A percentile compares a stretch with the other conserved stretches of the same genome.
Conservation (phyloP, 441 rosid genomes). For the Gossypium gossypioides region DNA sequence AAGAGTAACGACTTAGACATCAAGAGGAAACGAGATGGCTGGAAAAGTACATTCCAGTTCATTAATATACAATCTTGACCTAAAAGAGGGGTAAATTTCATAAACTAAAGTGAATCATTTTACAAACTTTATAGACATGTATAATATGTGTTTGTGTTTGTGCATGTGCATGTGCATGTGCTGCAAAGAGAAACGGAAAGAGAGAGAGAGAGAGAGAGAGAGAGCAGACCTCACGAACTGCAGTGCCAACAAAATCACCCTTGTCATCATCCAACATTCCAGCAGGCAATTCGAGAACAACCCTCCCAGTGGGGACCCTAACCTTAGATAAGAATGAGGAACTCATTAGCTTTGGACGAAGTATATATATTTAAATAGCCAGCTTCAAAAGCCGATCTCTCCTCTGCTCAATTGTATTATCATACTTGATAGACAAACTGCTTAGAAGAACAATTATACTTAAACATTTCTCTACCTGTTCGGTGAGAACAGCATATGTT, state of each 20-base stretch:
- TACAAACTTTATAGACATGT: too few species aligned
- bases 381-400: slow-evolving; percentile 3
- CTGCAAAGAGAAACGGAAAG: background rate
- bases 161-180: background rate
- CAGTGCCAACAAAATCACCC: slow-evolving; percentile 82
- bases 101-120: background rate
- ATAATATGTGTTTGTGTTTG: background rate
- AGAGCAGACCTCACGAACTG: slow-evolving; percentile 71
- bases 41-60: background rate
- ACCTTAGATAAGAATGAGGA: slow-evolving; percentile 34
- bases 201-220: background rate
- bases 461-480: slow-evolving; percentile 47
- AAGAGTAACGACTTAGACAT: background rate
- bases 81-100: background rate
- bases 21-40: background rate
- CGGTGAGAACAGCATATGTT: slow-evolving; percentile 77
- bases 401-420: background rate
- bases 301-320: slow-evolving; percentile 75
- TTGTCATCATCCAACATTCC: slow-evolving; percentile 85
- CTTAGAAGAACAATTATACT: background rate
- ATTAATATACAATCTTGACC: background rate
- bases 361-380: background rate
- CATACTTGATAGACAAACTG: background rate
- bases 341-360: slow-evolving; percentile 4
- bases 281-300: slow-evolving; percentile 81